phyloP scores from a whole-genome alignment of 2,329 filamentous ascomycete genomes.

The Colletotrichum sp. region DNA sequence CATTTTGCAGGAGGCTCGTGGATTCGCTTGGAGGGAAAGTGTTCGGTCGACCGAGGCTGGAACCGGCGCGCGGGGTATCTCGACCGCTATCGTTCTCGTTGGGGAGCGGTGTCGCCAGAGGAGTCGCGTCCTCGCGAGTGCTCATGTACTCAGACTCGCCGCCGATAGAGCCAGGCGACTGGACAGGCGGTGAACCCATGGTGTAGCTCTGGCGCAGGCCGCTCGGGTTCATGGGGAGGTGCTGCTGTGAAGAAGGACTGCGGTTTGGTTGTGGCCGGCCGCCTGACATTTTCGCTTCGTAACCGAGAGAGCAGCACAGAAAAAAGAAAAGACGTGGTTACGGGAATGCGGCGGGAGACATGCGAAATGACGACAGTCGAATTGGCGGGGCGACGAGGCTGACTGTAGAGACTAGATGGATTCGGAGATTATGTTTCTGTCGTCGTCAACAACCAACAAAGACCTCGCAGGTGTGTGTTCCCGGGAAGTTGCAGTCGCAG shows the following conservation, averaged over 20 bases:
- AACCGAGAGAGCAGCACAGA: background rate
- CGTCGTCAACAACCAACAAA: background rate
- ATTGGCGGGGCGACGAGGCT: conserved; percentile 3
- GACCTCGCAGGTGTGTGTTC: background rate
- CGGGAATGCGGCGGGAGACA: background rate
- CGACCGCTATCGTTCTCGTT: conserved; percentile 9
- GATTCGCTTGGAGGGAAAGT: conserved; percentile 45
- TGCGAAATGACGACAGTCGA: background rate
- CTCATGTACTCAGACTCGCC: conserved; percentile 23
- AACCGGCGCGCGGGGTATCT: conserved; percentile 27
- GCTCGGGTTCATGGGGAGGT: conserved; percentile 49
- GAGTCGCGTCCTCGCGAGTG: conserved; percentile 19
- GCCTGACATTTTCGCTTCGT: conserved; percentile 14
- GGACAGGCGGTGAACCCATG: conserved; percentile 11
- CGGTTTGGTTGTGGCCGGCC: conserved; percentile 14
- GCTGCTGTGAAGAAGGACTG: conserved; percentile 30
- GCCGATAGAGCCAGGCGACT: conserved; percentile 10
- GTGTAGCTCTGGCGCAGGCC: conserved; percentile 51
- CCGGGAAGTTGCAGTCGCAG: background rate
- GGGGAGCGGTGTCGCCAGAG: conserved; percentile 17
- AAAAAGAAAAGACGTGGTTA: background rate
- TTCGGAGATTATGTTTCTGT: background rate
- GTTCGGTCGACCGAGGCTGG: conserved; percentile 19
- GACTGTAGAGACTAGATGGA: background rate
- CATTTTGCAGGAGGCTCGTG: conserved; percentile 51